These are phyloP conservation scores for Eucalyptus cloeziana DNA, from an alignment of 345 rosid genomes.

Conservation along the genomic window DNA sequence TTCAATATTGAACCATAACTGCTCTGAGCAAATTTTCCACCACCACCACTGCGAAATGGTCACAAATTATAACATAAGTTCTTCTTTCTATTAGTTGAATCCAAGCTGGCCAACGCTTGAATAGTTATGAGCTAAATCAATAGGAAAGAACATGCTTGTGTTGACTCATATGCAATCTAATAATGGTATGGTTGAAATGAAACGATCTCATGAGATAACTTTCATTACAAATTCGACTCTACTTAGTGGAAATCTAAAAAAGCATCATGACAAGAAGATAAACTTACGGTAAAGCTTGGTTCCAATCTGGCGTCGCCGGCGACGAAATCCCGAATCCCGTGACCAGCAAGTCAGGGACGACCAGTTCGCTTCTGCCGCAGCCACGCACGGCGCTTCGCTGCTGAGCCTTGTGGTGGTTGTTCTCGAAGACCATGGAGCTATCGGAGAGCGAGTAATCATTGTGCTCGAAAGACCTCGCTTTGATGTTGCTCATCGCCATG, in stretches of 20 bases:
- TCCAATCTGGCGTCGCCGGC: slow-evolving; percentile 22
- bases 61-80: neutral
- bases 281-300: slow-evolving; percentile 42
- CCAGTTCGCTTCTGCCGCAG: slow-evolving; percentile 12
- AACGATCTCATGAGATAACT: neutral
- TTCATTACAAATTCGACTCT: neutral
- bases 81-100: neutral
- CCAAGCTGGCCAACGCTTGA: neutral
- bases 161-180: neutral
- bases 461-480: neutral
- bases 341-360: slow-evolving; percentile 35
- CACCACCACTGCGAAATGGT: slow-evolving; percentile 1
- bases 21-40: slow-evolving; percentile 9
- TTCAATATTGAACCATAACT: slow-evolving; percentile 19
- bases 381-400: slow-evolving; percentile 1
- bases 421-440: slow-evolving; percentile 6
- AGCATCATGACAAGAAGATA: neutral
- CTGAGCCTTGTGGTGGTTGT: neutral
- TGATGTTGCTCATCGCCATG: neutral
- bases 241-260: neutral
- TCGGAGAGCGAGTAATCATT: neutral
- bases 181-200: neutral
- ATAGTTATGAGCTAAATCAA: neutral
- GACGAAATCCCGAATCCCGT: slow-evolving; percentile 3
- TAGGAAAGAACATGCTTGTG: neutral